Percentiles rank a stretch among this genome's conserved stretches.
Evolutionary conservation across 1,284 basidiomycete genomes (phyloP).

Genomic region (Cutaneotrichosporon dermatis): DNA sequence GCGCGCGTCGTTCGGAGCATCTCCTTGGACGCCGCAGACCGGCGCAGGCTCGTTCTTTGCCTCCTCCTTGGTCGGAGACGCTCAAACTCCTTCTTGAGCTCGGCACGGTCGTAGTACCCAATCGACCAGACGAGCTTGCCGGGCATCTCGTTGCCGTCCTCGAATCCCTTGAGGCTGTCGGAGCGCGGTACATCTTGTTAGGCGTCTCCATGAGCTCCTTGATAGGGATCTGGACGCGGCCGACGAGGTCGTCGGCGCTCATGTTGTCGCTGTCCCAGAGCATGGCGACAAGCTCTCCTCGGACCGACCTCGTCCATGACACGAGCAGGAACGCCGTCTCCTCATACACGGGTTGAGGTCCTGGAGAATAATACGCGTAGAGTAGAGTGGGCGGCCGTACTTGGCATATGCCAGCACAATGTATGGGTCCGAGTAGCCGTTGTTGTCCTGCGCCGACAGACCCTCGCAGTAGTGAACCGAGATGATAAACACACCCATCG

Average conservation of each 20-base stretch:
- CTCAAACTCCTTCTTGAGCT: constrained; percentile 53
- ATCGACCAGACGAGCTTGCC: constrained; percentile 54
- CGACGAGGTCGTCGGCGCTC: constrained; percentile 64
- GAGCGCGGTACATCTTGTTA: constrained; percentile 58
- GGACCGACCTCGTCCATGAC: constrained; percentile 66
- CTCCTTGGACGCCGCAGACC: constrained; percentile 43
- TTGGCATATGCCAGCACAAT: constrained; percentile 53
- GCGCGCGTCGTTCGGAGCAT: constrained; percentile 51
- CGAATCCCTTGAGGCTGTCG: constrained; percentile 60
- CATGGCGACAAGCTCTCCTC: constrained; percentile 65
- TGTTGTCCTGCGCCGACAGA: constrained; percentile 61
- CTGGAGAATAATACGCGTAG: constrained; percentile 64
- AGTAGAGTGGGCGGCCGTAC: constrained; percentile 65
- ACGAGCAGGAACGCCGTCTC: constrained; percentile 68
- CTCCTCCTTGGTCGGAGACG: constrained; percentile 38
- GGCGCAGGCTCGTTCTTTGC: constrained; percentile 25
- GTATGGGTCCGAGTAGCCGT: constrained; percentile 59
- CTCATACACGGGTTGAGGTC: constrained; percentile 70
- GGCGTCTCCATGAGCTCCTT: constrained; percentile 56
- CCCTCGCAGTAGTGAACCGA: constrained; percentile 62
- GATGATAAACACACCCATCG: constrained; percentile 64
- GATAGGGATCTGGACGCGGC: constrained; percentile 62
- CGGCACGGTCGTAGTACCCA: constrained; percentile 63
- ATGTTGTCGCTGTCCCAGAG: constrained; percentile 72
- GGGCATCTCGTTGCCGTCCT: constrained; percentile 60